Conservation (phyloP, 345 rosid genomes). For the Citrus medica region DNA sequence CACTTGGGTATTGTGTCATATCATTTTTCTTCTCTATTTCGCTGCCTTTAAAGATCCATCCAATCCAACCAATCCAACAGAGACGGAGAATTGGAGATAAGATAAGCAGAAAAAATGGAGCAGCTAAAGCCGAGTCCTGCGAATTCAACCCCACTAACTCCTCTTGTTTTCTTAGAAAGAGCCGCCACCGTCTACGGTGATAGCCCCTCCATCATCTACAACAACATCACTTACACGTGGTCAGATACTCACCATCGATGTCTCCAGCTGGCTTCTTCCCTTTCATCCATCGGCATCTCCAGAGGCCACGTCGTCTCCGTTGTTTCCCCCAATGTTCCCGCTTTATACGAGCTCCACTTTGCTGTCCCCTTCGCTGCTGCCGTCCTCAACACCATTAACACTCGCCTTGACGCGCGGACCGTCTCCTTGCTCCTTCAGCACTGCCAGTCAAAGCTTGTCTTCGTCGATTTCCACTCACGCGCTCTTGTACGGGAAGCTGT, state of each 20-base stretch:
- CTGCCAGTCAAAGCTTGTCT: slow-evolving; percentile 59
- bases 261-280: slow-evolving; percentile 70
- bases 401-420: slow-evolving; percentile 79
- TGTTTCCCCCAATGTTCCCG: slow-evolving; percentile 65
- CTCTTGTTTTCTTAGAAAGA: slow-evolving; percentile 48
- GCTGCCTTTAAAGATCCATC: too few relatives aligned
- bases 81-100: too few relatives aligned
- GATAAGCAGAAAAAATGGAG: slow-evolving; percentile 4
- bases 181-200: slow-evolving; percentile 77
- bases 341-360: slow-evolving; percentile 90
- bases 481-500: slow-evolving; percentile 50
- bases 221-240: slow-evolving; percentile 58
- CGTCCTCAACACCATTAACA: slow-evolving; percentile 71
- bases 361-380: slow-evolving; percentile 85
- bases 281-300: slow-evolving; percentile 47
- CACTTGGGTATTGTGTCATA: too few relatives aligned
- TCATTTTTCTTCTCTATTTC: too few relatives aligned
- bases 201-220: slow-evolving; percentile 56
- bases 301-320: slow-evolving; percentile 65
- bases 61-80: too few relatives aligned
- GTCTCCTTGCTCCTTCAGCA: slow-evolving; percentile 65
- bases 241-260: slow-evolving; percentile 70
- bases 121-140: slow-evolving; percentile 35
- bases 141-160: slow-evolving; percentile 53
- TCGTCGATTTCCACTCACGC: slow-evolving; percentile 52